phyloP scores from a whole-genome alignment of 306 rosid genomes.

The Vigna unguiculata region DNA sequence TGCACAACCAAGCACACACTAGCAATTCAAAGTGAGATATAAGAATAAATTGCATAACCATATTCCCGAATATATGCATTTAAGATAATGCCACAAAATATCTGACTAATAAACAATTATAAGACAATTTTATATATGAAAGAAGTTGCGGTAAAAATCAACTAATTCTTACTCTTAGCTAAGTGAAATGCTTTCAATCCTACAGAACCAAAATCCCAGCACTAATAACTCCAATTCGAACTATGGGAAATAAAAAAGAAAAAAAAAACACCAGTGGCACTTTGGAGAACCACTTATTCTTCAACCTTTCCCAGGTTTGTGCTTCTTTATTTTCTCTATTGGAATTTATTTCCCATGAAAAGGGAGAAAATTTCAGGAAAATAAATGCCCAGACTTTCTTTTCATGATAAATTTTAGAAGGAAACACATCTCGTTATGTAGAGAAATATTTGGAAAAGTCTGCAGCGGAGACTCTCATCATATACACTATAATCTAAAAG shows the following conservation, averaged over 20 bases:
- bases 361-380: background rate
- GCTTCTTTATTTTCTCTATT: background rate
- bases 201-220: background rate
- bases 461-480: conserved; percentile 1
- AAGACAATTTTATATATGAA: background rate
- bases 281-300: background rate
- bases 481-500: background rate
- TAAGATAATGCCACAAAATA: background rate
- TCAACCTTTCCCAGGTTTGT: background rate
- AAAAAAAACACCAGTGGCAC: background rate
- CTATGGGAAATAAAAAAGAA: background rate
- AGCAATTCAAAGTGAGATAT: background rate
- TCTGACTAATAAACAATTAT: conserved; percentile 3
- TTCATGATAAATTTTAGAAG: background rate
- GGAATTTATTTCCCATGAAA: background rate
- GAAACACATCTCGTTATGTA: background rate
- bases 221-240: background rate
- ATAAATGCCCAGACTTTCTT: conserved; percentile 13
- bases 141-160: background rate
- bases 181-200: background rate
- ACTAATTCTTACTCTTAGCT: background rate
- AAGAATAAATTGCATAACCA: conserved; percentile 23
- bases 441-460: background rate
- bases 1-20: conserved; percentile 16
- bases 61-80: background rate